Conservation (phyloP, 495 filamentous ascomycete genomes). For the Cairneyella variabilis region DNA sequence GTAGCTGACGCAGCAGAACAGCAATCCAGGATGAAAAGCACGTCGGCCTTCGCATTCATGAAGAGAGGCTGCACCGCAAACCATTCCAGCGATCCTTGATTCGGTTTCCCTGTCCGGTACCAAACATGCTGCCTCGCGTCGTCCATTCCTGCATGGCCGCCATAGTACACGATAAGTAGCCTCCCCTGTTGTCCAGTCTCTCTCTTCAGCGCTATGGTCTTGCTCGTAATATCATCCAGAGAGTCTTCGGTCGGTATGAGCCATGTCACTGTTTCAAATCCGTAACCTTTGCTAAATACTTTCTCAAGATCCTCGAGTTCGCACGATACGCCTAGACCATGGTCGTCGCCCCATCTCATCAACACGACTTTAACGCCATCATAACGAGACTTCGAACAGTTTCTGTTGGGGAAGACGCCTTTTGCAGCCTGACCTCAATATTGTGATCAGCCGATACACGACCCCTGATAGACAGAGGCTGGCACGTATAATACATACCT, state of each 20-base stretch:
- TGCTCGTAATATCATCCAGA: slow-evolving; percentile 4
- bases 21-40: slow-evolving; percentile 10
- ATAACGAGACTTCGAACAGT: slow-evolving; percentile 1
- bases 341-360: slow-evolving; percentile 9
- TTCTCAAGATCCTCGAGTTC: slow-evolving; percentile 10
- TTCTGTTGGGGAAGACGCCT: neutral
- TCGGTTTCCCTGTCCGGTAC: neutral
- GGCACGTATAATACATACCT: neutral
- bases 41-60: slow-evolving; percentile 6
- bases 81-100: slow-evolving; percentile 6
- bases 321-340: neutral
- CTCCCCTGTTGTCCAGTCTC: neutral
- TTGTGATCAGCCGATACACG: neutral
- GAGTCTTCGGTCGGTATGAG: slow-evolving; percentile 9
- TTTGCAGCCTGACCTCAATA: neutral
- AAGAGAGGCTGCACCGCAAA: slow-evolving; percentile 12
- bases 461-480: neutral
- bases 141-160: slow-evolving; percentile 8
- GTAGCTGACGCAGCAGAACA: slow-evolving; percentile 7
- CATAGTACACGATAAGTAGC: slow-evolving; percentile 12
- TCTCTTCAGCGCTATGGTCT: neutral
- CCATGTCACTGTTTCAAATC: slow-evolving; percentile 7
- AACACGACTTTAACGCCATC: slow-evolving; percentile 3
- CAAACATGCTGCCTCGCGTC: slow-evolving; percentile 1
- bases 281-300: slow-evolving; percentile 4